Percentiles rank a stretch among this genome's conserved stretches.
Conservation (phyloP, 177 flowering plant species). For the Telopea speciosissima region DNA sequence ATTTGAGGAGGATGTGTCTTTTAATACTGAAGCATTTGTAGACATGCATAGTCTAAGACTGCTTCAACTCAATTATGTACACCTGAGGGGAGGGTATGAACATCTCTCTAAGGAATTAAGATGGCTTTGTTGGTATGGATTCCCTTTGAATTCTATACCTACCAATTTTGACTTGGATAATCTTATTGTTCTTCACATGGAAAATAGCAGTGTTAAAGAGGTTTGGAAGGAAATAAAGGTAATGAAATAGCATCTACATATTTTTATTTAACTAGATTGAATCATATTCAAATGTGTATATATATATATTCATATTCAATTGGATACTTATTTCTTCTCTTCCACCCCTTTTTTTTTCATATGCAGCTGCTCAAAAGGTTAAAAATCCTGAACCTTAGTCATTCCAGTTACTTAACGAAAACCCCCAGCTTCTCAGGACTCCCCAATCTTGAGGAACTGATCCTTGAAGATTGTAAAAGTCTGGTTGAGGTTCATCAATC, state of each 20-base stretch:
- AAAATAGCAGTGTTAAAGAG: neutral
- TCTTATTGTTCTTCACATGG: neutral
- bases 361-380: neutral
- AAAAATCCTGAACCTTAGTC: neutral
- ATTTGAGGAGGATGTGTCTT: neutral
- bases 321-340: neutral
- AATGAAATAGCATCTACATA: neutral
- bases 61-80: neutral
- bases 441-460: neutral
- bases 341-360: too few relatives aligned
- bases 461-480: neutral
- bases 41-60: neutral
- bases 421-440: neutral
- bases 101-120: neutral
- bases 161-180: neutral
- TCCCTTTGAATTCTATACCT: neutral
- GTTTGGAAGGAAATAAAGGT: neutral
- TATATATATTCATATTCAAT: too few relatives aligned
- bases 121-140: neutral
- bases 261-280: too few relatives aligned
- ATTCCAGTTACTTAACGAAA: neutral
- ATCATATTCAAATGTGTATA: too few relatives aligned
- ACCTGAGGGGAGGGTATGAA: neutral
- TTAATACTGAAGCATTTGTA: neutral
- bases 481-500: neutral